Evolutionary conservation across 1,284 basidiomycete genomes (phyloP), one percentile per base, ranked within the genome.

Genomic region (Sphaerobolus stellatus): DNA sequence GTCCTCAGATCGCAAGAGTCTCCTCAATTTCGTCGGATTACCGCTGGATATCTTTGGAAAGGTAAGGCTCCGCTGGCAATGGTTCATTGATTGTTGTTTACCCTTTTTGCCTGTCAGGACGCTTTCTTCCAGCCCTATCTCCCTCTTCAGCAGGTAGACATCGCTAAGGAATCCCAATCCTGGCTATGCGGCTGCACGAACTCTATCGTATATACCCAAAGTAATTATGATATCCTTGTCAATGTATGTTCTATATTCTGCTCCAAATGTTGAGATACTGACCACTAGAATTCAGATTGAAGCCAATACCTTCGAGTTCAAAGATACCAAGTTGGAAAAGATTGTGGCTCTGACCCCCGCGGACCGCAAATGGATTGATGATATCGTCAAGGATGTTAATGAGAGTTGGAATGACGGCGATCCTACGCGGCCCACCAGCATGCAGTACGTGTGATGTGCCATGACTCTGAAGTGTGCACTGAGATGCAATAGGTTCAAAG

Each of bases 121-220:
- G 82, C 94, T 2, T 95, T 98, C 74, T 99, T 99, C 75, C 96
- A 99, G 71, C 97, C 96, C 1, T 99, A 98, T 71, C 78, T 99
- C 22, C 96, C 96, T 0, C 71, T 99, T 7, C 96, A 99, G 70
- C 95, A 99, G 70, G 79, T 98, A 16, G 96, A 98, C 61, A 82
- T 94, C 73, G 74, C 97, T 38, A 86, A 82, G 62, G 83, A 87
- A 28, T 87, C 90, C 3, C 78, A 80, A 43, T 86, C 88, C 57
- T 99, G 91, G 88, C 77, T 99, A 20, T 91, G 89, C 62, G 90
- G 96, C 9, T 94, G 92, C 59, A 99, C 96, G 7, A 99, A 99
- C 70, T 86, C 90, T 46, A 98, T 99, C 62, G 92, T 98, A 40
- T 94, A 92, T 13, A 91, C 96, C 62, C 94, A 97, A 71, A 86